Base-by-base conservation (phyloP, 495 filamentous ascomycete species). In the Aspergillus carlsbadensis region DNA sequence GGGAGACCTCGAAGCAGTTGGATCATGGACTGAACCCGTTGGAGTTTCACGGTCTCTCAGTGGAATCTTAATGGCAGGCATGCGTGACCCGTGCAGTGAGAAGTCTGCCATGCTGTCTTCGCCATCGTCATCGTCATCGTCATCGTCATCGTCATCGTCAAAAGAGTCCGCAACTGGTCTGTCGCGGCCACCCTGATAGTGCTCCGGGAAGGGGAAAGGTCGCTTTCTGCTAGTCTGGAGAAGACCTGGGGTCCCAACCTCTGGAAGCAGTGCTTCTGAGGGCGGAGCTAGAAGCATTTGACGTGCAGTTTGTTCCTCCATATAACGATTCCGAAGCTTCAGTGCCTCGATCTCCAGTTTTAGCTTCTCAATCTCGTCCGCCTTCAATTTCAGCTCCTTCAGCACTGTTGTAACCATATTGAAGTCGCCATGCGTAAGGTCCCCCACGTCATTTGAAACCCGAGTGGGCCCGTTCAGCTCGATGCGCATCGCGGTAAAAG, bases 261-360 rank as follows among this genome's bases (percentile, higher is more conserved):
- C 66, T 3, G 74, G 67, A 3, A 76, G 47, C 6, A 56, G 45
- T 15, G 50, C 59, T 4, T 65, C 57, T 6, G 56, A 52, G 2
- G 39, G 33, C 6, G 48, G 48, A 29, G 43, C 22, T 14, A 36
- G 59, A 3, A 42, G 46, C 2, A 47, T 49, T n/a, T 57, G 61
- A 31, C 34, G 58, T 35, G 54, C 35, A 1, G 56, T 59, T 37
- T 67, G 70, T 47, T 67, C 72, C 31, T 76, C 71, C 59, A 70
- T 63, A 31, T 68, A 71, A 4, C 70, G 68, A 31, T 72, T 75
- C 54, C 69, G 76, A 26, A 77, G 31, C 35, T 76, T 77, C 58
- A 78, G 51, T 0, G 74, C 70, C 52, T 77, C 76, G 20, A 71
- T 75, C 59, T 78, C 76, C 58, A 78, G 51, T 53, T 71, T 77